phyloP scores from a whole-genome alignment of 176 grass and related monocot species.

The Aegilops umbellulata region DNA sequence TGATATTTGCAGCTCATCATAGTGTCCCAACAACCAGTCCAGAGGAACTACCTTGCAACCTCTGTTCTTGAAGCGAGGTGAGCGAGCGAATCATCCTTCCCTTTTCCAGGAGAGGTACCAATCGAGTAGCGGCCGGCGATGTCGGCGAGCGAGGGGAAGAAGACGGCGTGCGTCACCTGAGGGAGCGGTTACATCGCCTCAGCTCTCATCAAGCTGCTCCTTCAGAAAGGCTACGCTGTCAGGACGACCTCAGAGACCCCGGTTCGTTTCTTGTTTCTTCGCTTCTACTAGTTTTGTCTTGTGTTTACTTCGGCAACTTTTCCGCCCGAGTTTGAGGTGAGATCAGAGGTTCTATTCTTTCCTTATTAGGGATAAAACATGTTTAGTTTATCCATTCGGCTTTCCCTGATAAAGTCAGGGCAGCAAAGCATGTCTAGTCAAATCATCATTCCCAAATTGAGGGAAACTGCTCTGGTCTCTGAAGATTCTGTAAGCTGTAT shows the following conservation, averaged over 20 bases:
- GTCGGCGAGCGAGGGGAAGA: not conserved
- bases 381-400: too few species aligned
- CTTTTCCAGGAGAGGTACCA: too few species aligned
- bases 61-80: too few species aligned
- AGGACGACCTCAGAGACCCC: slow-evolving; percentile 72
- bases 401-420: too few species aligned
- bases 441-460: not conserved
- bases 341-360: too few species aligned
- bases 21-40: too few species aligned
- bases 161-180: slow-evolving; percentile 62
- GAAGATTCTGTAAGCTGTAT: not conserved
- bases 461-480: not conserved
- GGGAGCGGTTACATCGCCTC: slow-evolving; percentile 66
- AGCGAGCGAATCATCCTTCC: not conserved
- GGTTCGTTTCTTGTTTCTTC: slow-evolving; percentile 13
- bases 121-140: too few species aligned
- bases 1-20: too few species aligned
- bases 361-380: not conserved
- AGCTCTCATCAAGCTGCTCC: slow-evolving; percentile 53
- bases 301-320: not conserved
- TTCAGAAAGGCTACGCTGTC: slow-evolving; percentile 63
- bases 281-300: too few species aligned
- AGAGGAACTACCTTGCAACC: too few species aligned
- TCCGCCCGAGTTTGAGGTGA: not conserved
- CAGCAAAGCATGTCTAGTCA: too few species aligned